phyloP scores from a whole-genome alignment of 2,329 filamentous ascomycete genomes.

The Didymosphaeria variabile region DNA sequence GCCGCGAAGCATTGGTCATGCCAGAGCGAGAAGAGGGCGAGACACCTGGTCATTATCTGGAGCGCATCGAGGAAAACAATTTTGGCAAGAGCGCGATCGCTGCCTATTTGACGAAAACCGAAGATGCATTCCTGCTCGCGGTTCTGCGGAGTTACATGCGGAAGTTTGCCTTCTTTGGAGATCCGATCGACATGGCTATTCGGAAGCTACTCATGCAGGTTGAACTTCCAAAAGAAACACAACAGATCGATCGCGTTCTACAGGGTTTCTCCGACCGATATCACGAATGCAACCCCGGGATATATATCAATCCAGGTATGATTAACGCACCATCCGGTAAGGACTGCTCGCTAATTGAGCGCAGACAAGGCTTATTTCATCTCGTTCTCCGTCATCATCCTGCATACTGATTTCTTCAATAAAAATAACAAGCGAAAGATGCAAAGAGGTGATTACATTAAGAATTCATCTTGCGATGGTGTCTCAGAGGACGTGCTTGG shows the following conservation, averaged over 20 bases:
- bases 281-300: conserved; percentile 97
- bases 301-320: conserved; percentile 78
- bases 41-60: conserved; percentile 87
- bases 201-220: conserved; percentile 96
- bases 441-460: conserved; percentile 94
- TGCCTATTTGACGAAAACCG: conserved; percentile 83
- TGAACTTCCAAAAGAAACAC: conserved; percentile 94
- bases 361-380: conserved; percentile 96
- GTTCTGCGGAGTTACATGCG: conserved; percentile 95
- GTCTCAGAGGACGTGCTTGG: conserved; percentile 93
- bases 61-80: conserved; percentile 79
- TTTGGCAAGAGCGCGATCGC: conserved; percentile 85
- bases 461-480: conserved; percentile 90
- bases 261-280: conserved; percentile 96
- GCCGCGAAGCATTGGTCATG: conserved; percentile 73
- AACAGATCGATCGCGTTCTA: conserved; percentile 94
- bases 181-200: conserved; percentile 97
- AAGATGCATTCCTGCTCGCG: conserved; percentile 81
- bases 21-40: conserved; percentile 87
- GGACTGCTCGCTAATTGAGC: conserved; percentile 27
- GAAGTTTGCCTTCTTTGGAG: conserved; percentile 92
- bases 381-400: conserved; percentile 92
- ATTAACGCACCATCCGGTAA: not conserved
- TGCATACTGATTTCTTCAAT: conserved; percentile 99
- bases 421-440: conserved; percentile 99